phyloP scores from a whole-genome alignment of 1,284 basidiomycete species.

The Cronartium quercuum region DNA sequence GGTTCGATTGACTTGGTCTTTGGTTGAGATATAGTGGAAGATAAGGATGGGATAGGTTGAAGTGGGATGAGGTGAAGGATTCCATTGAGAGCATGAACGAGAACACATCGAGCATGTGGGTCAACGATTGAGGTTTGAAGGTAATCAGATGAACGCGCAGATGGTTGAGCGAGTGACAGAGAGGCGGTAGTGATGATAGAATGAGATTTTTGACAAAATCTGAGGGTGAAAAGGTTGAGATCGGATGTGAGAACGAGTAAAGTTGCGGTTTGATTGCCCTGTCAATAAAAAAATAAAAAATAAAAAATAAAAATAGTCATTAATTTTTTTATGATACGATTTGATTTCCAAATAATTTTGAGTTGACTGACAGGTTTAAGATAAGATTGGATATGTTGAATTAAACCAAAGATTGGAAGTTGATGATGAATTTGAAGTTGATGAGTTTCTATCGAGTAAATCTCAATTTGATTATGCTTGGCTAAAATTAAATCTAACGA shows the following conservation, averaged over 20 bases:
- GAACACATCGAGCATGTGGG: slow-evolving; percentile 22
- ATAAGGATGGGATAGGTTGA: background rate
- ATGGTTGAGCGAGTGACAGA: slow-evolving; percentile 10
- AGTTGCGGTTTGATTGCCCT: slow-evolving; percentile 20
- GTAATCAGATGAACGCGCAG: slow-evolving; percentile 21
- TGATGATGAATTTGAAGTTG: slow-evolving; percentile 4
- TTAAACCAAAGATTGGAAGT: slow-evolving; percentile 2
- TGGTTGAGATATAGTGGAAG: background rate
- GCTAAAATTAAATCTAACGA: background rate
- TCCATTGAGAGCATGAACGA: slow-evolving; percentile 32
- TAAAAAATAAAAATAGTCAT: background rate
- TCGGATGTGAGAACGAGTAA: slow-evolving; percentile 23
- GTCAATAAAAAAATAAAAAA: background rate
- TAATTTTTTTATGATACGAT: background rate
- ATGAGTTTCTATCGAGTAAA: slow-evolving; percentile 12
- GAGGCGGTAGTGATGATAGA: slow-evolving; percentile 20
- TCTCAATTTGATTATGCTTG: slow-evolving; percentile 16
- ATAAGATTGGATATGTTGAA: slow-evolving; percentile 32
- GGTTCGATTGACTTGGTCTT: background rate
- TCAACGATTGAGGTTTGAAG: slow-evolving; percentile 31
- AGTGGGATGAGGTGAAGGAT: slow-evolving; percentile 27
- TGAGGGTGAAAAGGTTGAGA: slow-evolving; percentile 18
- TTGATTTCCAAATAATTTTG: background rate
- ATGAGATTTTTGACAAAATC: slow-evolving; percentile 5
- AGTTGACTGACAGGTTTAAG: background rate